phyloP scores from a whole-genome alignment of 2,329 filamentous ascomycete genomes.

The Colletotrichum navitas region DNA sequence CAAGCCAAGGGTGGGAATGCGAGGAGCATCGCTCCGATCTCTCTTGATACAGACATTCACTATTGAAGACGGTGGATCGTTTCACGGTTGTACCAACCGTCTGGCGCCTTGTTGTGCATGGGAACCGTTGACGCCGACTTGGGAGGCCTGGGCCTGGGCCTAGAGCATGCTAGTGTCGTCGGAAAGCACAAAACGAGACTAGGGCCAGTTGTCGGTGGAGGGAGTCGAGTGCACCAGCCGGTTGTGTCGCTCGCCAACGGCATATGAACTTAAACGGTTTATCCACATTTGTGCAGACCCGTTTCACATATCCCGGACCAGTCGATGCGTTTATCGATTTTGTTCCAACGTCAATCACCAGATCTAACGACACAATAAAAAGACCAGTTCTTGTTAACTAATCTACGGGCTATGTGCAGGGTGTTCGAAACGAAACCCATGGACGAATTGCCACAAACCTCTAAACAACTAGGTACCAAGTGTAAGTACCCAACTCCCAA shows the following conservation, averaged over 20 bases:
- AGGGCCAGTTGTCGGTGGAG: neutral
- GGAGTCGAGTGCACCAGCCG: neutral
- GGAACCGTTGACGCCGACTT: neutral
- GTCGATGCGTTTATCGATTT: conserved; percentile 18
- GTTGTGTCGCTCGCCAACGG: neutral
- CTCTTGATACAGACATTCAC: neutral
- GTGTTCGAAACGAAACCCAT: conserved; percentile 6
- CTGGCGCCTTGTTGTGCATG: conserved; percentile 1
- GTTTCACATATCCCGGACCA: neutral
- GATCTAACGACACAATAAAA: neutral
- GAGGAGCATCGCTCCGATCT: conserved; percentile 27
- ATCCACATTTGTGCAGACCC: conserved; percentile 18
- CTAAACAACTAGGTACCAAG: conserved; percentile 1
- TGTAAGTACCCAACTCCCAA: conserved; percentile 4
- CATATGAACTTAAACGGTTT: conserved; percentile 23
- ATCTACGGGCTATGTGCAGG: conserved; percentile 10
- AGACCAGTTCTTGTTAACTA: conserved; percentile 14
- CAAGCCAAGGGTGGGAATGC: conserved; percentile 14
- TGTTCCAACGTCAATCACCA: neutral
- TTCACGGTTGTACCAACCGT: conserved; percentile 24
- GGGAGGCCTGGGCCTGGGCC: neutral
- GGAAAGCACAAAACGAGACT: neutral
- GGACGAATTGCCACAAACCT: neutral
- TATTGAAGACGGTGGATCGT: conserved; percentile 24
- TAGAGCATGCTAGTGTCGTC: neutral